Conservation (phyloP, 441 rosid genomes). For the Iberis amara region DNA sequence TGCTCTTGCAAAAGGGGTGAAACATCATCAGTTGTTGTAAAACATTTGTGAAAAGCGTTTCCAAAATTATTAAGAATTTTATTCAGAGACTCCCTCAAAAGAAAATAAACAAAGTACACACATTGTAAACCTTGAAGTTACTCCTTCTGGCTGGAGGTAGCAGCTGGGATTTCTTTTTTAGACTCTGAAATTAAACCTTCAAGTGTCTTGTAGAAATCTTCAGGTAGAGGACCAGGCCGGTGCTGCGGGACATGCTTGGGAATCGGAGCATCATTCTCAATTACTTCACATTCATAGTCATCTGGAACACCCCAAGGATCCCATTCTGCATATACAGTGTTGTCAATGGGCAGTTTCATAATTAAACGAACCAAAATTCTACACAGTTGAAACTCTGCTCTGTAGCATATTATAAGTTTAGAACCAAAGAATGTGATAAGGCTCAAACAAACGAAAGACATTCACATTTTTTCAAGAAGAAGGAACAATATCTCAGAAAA, state of each 20-base stretch:
- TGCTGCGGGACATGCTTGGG: conserved; percentile 88
- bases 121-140: conserved; percentile 22
- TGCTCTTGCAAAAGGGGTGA: conserved; percentile 30
- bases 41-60: conserved; percentile 23
- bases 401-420: neutral
- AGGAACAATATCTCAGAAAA: neutral
- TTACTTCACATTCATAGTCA: conserved; percentile 73
- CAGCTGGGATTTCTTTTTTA: conserved; percentile 34
- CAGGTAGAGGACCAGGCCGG: conserved; percentile 84
- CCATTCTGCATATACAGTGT: conserved; percentile 34
- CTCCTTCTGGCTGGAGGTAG: conserved; percentile 44
- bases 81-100: conserved; percentile 17
- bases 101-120: conserved; percentile 16
- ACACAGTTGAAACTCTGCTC: neutral
- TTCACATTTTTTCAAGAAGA: neutral
- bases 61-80: conserved; percentile 21
- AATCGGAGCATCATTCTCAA: conserved; percentile 77
- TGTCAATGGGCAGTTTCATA: neutral
- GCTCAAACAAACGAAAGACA: neutral
- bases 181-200: conserved; percentile 43
- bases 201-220: conserved; percentile 69
- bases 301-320: conserved; percentile 96
- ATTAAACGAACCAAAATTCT: neutral
- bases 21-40: conserved; percentile 15
- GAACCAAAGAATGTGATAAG: neutral